Evolutionary conservation across 1,284 basidiomycete genomes (phyloP).

Genomic region (Ustilago lituana): DNA sequence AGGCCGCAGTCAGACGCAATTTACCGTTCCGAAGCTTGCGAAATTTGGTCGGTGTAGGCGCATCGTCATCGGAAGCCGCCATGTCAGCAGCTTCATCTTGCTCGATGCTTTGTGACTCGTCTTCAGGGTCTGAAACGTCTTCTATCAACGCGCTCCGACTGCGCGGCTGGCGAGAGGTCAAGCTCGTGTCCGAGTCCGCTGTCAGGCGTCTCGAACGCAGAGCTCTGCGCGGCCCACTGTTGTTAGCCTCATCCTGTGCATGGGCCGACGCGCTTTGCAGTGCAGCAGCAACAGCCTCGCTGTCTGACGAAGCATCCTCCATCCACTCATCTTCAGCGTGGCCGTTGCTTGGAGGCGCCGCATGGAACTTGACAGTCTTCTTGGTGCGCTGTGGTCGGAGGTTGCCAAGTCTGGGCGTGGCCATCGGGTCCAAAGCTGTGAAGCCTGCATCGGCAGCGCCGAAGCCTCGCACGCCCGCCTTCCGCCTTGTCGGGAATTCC

Average conservation of each 20-base stretch:
- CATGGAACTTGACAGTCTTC: constrained; percentile 29
- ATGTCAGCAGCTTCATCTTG: constrained; percentile 13
- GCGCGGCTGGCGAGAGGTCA: constrained; percentile 16
- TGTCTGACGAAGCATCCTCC: constrained; percentile 29
- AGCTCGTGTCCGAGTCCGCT: constrained; percentile 19
- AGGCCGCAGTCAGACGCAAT: constrained; percentile 33
- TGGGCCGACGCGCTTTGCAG: constrained; percentile 1
- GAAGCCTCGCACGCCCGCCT: constrained; percentile 7
- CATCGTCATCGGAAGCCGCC: constrained; percentile 26
- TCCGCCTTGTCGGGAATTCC: constrained; percentile 18
- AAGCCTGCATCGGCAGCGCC: constrained; percentile 15
- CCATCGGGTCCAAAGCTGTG: constrained; percentile 24
- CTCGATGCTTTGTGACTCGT: not conserved
- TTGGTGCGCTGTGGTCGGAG: constrained; percentile 20
- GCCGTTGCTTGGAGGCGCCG: not conserved
- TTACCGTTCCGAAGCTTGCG: constrained; percentile 60
- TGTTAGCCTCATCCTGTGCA: not conserved
- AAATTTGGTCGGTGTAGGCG: constrained; percentile 54
- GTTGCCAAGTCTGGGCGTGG: constrained; percentile 29
- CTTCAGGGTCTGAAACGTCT: not conserved
- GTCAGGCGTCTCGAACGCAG: constrained; percentile 16
- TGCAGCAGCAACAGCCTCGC: constrained; percentile 15
- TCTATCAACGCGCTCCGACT: constrained; percentile 25
- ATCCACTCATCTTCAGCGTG: constrained; percentile 41
- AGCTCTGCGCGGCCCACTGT: not conserved